phyloP scores from a whole-genome alignment of 176 grass and related monocot genomes.

The Oryza brachyantha region DNA sequence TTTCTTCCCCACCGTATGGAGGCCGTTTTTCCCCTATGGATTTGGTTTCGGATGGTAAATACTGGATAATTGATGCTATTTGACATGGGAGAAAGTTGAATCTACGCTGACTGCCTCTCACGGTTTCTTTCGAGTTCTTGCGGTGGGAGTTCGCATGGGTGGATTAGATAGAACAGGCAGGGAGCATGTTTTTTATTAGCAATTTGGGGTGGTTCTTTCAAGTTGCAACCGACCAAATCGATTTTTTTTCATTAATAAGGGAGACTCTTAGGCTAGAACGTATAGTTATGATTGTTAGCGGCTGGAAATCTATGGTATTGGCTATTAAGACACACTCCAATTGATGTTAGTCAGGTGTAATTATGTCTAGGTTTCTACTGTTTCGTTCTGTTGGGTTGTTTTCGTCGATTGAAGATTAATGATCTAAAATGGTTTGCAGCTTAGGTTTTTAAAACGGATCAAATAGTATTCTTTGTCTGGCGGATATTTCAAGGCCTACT shows the following conservation, averaged over 20 bases:
- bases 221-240: neutral
- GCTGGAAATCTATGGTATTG: neutral
- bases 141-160: neutral
- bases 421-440: conserved; percentile 63
- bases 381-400: conserved; percentile 18
- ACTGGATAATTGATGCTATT: neutral
- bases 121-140: neutral
- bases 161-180: no score
- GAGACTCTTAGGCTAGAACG: neutral
- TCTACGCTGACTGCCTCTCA: neutral
- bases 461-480: conserved; percentile 49
- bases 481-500: conserved; percentile 42
- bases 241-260: neutral
- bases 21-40: neutral
- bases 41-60: neutral
- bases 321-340: neutral
- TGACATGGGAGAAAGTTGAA: neutral
- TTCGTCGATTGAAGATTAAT: conserved; percentile 38
- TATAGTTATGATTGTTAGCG: neutral
- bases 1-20: neutral
- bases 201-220: neutral
- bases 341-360: neutral
- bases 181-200: neutral
- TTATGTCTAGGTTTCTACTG: neutral
- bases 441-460: conserved; percentile 52